These are phyloP conservation scores for Hysterangium stoloniferum DNA, from an alignment of 768 basidiomycete genomes.

Conservation along the genomic window DNA sequence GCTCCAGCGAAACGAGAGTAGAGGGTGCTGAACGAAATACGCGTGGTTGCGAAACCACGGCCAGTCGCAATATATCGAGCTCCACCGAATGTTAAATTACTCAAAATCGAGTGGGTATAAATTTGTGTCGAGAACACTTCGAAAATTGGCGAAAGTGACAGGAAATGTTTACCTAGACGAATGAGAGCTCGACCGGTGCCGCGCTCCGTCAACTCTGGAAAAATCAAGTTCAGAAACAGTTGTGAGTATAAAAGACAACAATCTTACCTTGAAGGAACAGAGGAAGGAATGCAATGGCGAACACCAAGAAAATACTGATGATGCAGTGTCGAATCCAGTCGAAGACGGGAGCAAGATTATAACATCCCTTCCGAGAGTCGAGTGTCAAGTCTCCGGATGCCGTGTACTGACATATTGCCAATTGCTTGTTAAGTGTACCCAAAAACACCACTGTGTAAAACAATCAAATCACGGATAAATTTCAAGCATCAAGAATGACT, in stretches of 20 bases:
- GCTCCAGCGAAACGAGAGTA: slow-evolving; percentile 99
- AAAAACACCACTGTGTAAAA: slow-evolving; percentile 69
- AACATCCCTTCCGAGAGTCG: slow-evolving; percentile 85
- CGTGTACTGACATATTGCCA: slow-evolving; percentile 83
- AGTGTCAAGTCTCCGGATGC: slow-evolving; percentile 66
- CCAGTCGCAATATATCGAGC: slow-evolving; percentile 99
- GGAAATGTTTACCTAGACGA: slow-evolving; percentile 92
- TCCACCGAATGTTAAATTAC: slow-evolving; percentile 95
- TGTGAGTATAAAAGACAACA: slow-evolving; percentile 10
- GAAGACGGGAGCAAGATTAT: slow-evolving; percentile 93
- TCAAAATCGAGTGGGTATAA: slow-evolving; percentile 93
- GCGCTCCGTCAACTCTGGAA: slow-evolving; percentile 84
- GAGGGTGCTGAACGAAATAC: slow-evolving; percentile 91
- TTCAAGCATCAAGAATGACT: slow-evolving; percentile 26
- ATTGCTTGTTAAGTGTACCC: slow-evolving; percentile 91
- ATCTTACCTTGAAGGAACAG: slow-evolving; percentile 86
- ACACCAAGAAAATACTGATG: slow-evolving; percentile 96
- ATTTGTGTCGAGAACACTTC: slow-evolving; percentile 99
- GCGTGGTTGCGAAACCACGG: slow-evolving; percentile 95
- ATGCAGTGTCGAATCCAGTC: slow-evolving; percentile 98
- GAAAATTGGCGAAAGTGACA: slow-evolving; percentile 94
- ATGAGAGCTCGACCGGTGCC: slow-evolving; percentile 93
- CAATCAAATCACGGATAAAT: not conserved
- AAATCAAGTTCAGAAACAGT: slow-evolving; percentile 2
- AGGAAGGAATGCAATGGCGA: slow-evolving; percentile 95